Base-by-base conservation (phyloP, 2,329 filamentous ascomycete genomes). In the Cercospora sp. region DNA sequence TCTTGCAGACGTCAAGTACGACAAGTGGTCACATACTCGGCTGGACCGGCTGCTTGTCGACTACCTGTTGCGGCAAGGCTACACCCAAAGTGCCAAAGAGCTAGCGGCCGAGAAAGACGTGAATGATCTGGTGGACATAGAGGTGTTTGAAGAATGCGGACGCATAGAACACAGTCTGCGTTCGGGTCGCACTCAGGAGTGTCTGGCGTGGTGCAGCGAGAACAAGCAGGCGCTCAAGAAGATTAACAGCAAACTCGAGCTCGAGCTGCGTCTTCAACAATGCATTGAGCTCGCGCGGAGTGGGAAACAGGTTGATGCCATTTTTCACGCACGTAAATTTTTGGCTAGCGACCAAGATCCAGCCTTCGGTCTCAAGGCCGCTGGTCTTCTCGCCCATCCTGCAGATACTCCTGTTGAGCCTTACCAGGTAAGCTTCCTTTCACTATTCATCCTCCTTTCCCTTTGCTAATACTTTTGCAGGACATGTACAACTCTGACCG, bases 151-250 rank as follows among this genome's bases (percentile, higher is more conserved):
- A 63, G 87, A 90, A 73, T 94, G 94, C 82, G 90, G 90, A 69
- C 86, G 86, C 67, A 93, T 98, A 72, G 89, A 92, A 68, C 85
- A 89, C 74, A 91, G 90, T 69, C 81, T 99, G 68, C 84, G 85
- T 45, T 75, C 77, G 16, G 89, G 90, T 33, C 91, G 89, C 73
- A 91, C 94, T 4, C 85, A 85, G 40, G 91, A 96, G 74, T 94
- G 93, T 23, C 80, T 99, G 64, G 87, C 88, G 12, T 99, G 95
- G 95, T 97, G 95, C 78, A 88, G 85, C 16, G 94, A 98, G 75
- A 97, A 97, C 80, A 95, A 96, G 80, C 94, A 94, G 75, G 91
- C 94, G 70, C 82, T 99, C 68, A 91, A 93, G 77, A 97, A 95
- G 84, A 90, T 92, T 80, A 90, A 92, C 85, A 93, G 90, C 75